Evolutionary conservation across 1,284 basidiomycete species (phyloP).

Genomic region (Naganishia sp.): DNA sequence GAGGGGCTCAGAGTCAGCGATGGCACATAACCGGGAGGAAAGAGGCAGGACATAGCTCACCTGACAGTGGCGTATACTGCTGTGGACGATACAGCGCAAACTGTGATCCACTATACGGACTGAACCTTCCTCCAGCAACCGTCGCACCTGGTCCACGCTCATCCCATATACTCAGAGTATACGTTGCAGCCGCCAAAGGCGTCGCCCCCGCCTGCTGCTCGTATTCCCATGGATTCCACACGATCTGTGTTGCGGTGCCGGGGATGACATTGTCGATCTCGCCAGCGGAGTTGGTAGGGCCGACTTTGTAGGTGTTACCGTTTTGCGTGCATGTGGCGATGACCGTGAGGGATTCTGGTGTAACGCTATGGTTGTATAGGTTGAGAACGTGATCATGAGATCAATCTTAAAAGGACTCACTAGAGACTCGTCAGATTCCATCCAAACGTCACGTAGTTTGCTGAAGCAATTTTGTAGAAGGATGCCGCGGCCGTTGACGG

Average conservation of each 20-base stretch:
- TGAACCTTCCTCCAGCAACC: constrained; percentile 66
- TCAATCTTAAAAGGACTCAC: constrained; percentile 39
- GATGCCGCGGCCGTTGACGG: constrained; percentile 70
- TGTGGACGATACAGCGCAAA: constrained; percentile 86
- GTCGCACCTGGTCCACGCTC: constrained; percentile 68
- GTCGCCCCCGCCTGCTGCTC: constrained; percentile 66
- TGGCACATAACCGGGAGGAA: not conserved
- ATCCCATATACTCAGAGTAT: constrained; percentile 77
- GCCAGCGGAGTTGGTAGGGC: constrained; percentile 63
- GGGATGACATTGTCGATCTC: constrained; percentile 60
- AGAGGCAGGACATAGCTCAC: constrained; percentile 21
- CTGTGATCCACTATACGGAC: constrained; percentile 66
- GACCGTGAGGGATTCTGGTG: constrained; percentile 73
- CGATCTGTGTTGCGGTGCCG: constrained; percentile 66
- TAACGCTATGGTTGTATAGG: constrained; percentile 48
- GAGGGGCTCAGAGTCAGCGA: no score
- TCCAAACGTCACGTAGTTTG: constrained; percentile 78
- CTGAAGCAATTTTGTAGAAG: constrained; percentile 82
- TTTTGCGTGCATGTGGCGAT: constrained; percentile 74
- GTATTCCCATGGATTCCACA: constrained; percentile 80
- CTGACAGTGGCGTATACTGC: constrained; percentile 38
- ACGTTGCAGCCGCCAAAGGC: constrained; percentile 71
- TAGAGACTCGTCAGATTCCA: constrained; percentile 82
- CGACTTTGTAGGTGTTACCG: constrained; percentile 83
- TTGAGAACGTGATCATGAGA: constrained; percentile 1